phyloP scores from a whole-genome alignment of 2,329 filamentous ascomycete species.

The Fusarium kyushuense region DNA sequence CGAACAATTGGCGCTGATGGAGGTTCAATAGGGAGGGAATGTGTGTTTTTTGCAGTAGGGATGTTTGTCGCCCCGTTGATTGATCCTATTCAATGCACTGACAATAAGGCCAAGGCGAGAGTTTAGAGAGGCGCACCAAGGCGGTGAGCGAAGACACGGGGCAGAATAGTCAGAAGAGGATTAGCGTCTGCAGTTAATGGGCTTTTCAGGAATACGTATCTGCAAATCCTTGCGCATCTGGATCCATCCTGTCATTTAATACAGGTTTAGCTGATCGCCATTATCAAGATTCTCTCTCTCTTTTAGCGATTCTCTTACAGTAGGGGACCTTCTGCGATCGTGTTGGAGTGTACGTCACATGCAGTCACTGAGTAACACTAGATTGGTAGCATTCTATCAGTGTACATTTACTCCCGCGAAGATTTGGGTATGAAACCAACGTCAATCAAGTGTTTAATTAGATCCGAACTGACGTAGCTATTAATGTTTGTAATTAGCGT shows the following conservation, averaged over 20 bases:
- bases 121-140: conserved; percentile 30
- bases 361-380: background rate
- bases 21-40: conserved; percentile 2
- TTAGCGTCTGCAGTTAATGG: background rate
- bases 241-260: conserved; percentile 36
- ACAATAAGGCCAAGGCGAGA: conserved; percentile 22
- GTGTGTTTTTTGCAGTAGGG: conserved; percentile 5
- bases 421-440: background rate
- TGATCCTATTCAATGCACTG: conserved; percentile 21
- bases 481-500: background rate
- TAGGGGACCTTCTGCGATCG: conserved; percentile 10
- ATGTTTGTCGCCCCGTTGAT: conserved; percentile 26
- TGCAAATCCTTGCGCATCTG: conserved; percentile 22
- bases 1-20: background rate
- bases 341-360: conserved; percentile 27
- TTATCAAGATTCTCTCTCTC: conserved; percentile 25
- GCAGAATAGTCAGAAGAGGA: conserved; percentile 38
- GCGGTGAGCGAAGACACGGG: conserved; percentile 41
- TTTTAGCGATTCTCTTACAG: conserved; percentile 19
- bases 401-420: background rate
- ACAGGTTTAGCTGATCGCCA: conserved; percentile 22
- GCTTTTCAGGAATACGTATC: conserved; percentile 21
- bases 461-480: background rate
- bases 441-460: background rate
- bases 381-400: background rate